Base-by-base conservation (phyloP, 495 filamentous ascomycete genomes). In the Aspergillus hancockii region DNA sequence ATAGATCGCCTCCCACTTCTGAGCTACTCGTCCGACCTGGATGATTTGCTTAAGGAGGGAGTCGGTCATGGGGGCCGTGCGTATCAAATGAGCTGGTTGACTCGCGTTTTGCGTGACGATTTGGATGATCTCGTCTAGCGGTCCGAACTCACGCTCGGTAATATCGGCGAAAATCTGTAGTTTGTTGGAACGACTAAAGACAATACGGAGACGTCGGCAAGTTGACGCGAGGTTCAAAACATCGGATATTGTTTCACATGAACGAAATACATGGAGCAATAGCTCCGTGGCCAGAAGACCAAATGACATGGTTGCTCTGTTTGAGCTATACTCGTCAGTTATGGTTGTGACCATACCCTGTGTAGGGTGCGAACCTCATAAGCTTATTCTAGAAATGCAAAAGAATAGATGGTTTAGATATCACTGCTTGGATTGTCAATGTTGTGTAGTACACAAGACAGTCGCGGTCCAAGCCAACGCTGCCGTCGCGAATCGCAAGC, bases 1-100 rank as follows among this genome's bases (percentile, higher is more conserved):
- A 68, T 89, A 93, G 30, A 90, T 76, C 9, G 75, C 70, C 63
- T 85, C 82, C 88, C 88, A 91, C 57, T 79, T 76, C 61, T 79
- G 78, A 34, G 89, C 83, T 4, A 84, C 71, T 21, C 75, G 72
- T 38, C 89, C 89, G 8, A 84, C 73, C 18, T 71, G 65, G 10
- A 89, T 65, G 53, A 90, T 70, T 62, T 86, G 84, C 62, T 77
- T 70, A 30, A 88, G 73, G 5, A 88, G 76, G 6, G 83, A 72
- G 55, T 80, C 67, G 0, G 85, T 85, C 55, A 85, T 65, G 1
- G 73, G 69, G 0, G 76, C 75, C 28, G 67, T 65, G 41, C 81
- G 81, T 19, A 72, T 65, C 22, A 83, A 23, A 60, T 87, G 81
- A 5, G 80, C 79, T 1, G 78, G 77, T 65, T 88, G 84, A 60